phyloP scores from a whole-genome alignment of 1,284 basidiomycete genomes.

The Ganoderma leucocontextum region DNA sequence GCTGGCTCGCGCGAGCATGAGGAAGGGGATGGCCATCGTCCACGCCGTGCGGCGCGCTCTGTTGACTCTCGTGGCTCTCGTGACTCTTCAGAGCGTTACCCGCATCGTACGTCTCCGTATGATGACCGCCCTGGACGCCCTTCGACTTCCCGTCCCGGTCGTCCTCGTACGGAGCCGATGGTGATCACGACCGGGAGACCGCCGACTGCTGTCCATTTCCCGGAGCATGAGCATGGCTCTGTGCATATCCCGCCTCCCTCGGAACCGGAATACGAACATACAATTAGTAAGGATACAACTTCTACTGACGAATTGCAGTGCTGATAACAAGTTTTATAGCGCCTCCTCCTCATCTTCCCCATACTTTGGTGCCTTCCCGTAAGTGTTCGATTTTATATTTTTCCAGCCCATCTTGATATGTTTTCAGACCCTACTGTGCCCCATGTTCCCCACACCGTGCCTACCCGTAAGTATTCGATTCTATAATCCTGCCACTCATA shows the following conservation, averaged over 20 bases:
- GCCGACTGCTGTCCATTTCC: background rate
- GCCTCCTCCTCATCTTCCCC: background rate
- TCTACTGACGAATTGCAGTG: background rate
- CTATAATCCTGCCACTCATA: too few species aligned
- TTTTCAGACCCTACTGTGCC: background rate
- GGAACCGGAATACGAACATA: background rate
- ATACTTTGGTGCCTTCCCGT: background rate
- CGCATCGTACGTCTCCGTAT: background rate
- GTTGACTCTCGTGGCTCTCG: background rate
- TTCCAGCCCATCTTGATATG: background rate
- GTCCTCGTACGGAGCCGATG: background rate
- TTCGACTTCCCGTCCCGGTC: background rate
- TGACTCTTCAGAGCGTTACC: background rate
- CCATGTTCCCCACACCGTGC: background rate
- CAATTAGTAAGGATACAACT: constrained; percentile 3
- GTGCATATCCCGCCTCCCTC: background rate
- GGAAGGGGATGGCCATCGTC: background rate
- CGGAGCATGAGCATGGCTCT: background rate
- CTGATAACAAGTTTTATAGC: background rate
- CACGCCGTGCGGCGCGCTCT: background rate
- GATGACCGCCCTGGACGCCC: background rate
- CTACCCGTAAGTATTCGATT: background rate
- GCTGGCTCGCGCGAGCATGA: background rate
- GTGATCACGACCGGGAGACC: background rate
- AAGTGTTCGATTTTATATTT: background rate